Base-by-base conservation (phyloP, 768 basidiomycete genomes). In the Suillus hirtellus region DNA sequence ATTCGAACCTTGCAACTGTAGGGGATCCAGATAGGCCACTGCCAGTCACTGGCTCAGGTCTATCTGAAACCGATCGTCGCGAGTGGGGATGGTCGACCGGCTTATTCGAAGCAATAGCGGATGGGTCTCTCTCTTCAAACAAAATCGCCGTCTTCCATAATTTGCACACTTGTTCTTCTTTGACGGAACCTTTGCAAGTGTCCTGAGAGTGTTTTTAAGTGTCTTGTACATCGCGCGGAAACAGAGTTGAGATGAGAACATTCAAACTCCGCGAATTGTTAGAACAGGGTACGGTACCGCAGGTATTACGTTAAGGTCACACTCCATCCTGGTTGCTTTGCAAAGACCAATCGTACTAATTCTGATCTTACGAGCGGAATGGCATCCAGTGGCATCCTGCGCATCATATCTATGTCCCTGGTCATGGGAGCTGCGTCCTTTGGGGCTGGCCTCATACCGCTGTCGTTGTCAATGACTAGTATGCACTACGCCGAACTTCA, bases 401-500 rank as follows among this genome's bases (percentile, higher is more conserved):
- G 67, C 61, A 61, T 75, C 19, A 55, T 66, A 15, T 65, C 56
- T 14, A 88, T 93, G 88, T 82, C 88, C 31, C 75, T 79, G 49
- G 71, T 86, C 4, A 78, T 93, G 47, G 90, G 86, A 49, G 79
- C 78, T 24, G 79, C 81, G 11, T 88, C 89, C 1, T 92, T 93
- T 68, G 81, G 78, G 24, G 80, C 85, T 31, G 95, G 94, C 42
- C 85, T 89, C 67, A 72, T 90, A 42, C 96, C 96, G 0, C 74
- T 97, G 42, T 87, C 85, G 47, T 83, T 93, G 68, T 76, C 84
- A 31, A 86, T 91, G 68, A 89, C 90, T 49, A 86, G 89, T 90
- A 38, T 62, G 62, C 67, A 59, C 64, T 63, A 59, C 59, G 43
- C 35, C 52, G 15, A 4, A 5, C 34, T 59, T 50, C 15, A 21